Base-by-base conservation (phyloP, 495 filamentous ascomycete genomes). In the Apiosordaria backusii region DNA sequence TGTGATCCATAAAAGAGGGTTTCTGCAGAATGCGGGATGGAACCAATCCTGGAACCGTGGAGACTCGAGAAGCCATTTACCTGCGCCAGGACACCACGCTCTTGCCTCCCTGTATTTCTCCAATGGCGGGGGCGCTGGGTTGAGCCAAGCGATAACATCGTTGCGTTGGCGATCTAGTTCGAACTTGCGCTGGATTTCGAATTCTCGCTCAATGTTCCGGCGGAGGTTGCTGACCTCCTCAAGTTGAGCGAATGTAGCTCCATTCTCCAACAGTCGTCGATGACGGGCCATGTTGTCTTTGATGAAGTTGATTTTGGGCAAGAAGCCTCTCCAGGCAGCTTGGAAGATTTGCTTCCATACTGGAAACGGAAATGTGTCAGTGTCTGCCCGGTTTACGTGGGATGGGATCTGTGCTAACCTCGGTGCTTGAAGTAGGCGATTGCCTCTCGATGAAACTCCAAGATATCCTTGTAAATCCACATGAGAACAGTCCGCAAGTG, bases 381-480 rank as follows among this genome's bases (percentile, higher is more conserved):
- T 25, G 5, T 3, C 1, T 59, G 18, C 0, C 9, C 9, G 3
- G 35, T 40, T n/a, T 10, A 40, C 9, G 35, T 13, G 10, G n/a
- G 23, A 19, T 13, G 5, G 22, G 21, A 13, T 4, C 57, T 18
- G 57, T 4, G 21, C 65, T 50, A 29, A 74, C 69, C 50, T 61
- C 21, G 66, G 10, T 40, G 21, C 50, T 68, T 62, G 50, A 77
- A 78, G 57, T 74, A 74, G 50, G 74, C 66, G 9, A 82, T 54
- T 7, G 75, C 74, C 57, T 68, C 58, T 54, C 54, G 65, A 60
- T 84, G 79, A 62, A 84, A 84, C n/a, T 75, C 71, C 15, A 83
- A 62, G 24, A 84, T 78, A 67, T 83, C 81, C 29, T 70, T 69
- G 62, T 78, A 83, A 16, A 83, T 70, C 19, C 75, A 57, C 4